A percentile compares a stretch with the other conserved stretches of the same genome.
These are phyloP conservation scores for Asclepias syriaca DNA, from an alignment of 257 asterid species.

Conservation along the genomic window DNA sequence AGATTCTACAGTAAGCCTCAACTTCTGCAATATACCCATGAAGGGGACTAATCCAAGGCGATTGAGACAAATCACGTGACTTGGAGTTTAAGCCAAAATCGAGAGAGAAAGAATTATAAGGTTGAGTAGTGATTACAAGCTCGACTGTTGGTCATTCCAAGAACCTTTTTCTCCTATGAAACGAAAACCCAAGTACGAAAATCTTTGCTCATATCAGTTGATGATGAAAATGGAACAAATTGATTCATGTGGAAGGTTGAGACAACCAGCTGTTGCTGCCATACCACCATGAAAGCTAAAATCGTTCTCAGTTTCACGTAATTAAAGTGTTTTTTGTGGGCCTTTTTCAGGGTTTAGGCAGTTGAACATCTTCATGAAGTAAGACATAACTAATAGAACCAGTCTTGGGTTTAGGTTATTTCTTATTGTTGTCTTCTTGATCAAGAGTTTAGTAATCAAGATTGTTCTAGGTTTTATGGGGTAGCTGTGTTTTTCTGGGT, in stretches of 20 bases:
- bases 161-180: constrained; percentile 34
- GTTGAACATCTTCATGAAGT: too few relatives aligned
- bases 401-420: too few relatives aligned
- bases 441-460: too few relatives aligned
- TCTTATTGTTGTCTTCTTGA: too few relatives aligned
- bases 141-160: constrained; percentile 42
- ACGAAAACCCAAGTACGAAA: constrained; percentile 30
- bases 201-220: constrained; percentile 33
- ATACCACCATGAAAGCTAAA: constrained; percentile 3
- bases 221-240: constrained; percentile 19
- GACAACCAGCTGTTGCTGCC: constrained; percentile 24
- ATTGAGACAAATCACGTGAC: constrained; percentile 46
- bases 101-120: constrained; percentile 55
- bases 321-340: not conserved
- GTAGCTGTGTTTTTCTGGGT: too few relatives aligned
- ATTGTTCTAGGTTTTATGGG: too few relatives aligned
- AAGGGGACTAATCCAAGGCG: constrained; percentile 82
- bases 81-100: constrained; percentile 76
- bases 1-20: constrained; percentile 94
- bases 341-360: not conserved
- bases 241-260: constrained; percentile 37
- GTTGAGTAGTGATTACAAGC: constrained; percentile 50
- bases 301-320: not conserved
- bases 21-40: constrained; percentile 97
- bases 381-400: too few relatives aligned